Conservation (phyloP, 2,329 filamentous ascomycete genomes). For the Cytospora chrysosperma region DNA sequence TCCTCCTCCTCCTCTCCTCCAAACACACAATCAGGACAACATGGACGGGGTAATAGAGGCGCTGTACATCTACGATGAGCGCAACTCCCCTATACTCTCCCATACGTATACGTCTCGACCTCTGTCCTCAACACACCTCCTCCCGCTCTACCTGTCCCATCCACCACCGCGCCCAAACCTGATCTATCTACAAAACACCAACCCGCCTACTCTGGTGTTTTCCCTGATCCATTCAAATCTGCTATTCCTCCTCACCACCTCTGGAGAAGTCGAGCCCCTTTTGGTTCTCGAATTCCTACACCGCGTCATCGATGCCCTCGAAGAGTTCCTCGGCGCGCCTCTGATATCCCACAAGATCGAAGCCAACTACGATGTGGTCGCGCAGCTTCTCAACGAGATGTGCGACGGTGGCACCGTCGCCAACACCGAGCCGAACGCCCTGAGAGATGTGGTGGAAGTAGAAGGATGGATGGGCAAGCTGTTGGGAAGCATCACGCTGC, state of each 20-base stretch:
- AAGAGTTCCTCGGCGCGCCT: conserved; percentile 90
- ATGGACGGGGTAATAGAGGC: conserved; percentile 92
- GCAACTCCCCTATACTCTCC: conserved; percentile 82
- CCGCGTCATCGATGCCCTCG: conserved; percentile 85
- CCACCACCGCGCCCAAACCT: conserved; percentile 78
- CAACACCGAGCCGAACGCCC: conserved; percentile 89
- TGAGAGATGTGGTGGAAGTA: conserved; percentile 88
- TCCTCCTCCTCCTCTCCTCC: no score
- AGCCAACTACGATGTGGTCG: conserved; percentile 86
- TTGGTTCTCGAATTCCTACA: conserved; percentile 93
- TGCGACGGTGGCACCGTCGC: conserved; percentile 88
- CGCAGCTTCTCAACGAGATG: conserved; percentile 92
- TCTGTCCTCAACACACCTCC: conserved; percentile 70
- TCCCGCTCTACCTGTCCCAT: conserved; percentile 85
- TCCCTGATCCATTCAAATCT: conserved; percentile 85
- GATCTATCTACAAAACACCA: conserved; percentile 78
- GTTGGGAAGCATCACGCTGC: conserved; percentile 81
- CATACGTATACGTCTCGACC: conserved; percentile 85
- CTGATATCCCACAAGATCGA: conserved; percentile 85
- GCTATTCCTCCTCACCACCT: conserved; percentile 81
- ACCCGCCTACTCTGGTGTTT: conserved; percentile 85
- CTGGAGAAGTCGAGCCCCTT: conserved; percentile 82
- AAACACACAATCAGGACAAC: conserved; percentile 7
- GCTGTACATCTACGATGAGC: conserved; percentile 94
- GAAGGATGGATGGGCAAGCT: conserved; percentile 88